Percentiles rank a stretch among this genome's conserved stretches.
Evolutionary conservation across 2,329 filamentous ascomycete genomes (phyloP).

Genomic region (Fonsecaea erecta): DNA sequence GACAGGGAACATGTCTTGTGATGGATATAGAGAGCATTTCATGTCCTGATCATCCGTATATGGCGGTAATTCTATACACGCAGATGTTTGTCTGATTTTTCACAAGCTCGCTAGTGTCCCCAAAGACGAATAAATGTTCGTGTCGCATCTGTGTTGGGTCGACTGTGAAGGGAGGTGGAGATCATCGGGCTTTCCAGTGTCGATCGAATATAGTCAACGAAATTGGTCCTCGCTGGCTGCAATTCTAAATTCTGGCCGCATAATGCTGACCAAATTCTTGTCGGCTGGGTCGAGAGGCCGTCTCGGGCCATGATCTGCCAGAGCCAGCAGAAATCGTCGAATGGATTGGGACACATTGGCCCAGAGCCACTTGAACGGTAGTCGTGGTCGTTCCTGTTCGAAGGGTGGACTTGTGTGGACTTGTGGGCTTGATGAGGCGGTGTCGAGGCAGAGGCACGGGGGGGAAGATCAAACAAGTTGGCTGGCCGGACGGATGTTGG

Average conservation of each 20-base stretch:
- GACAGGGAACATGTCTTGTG: too few species aligned
- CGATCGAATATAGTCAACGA: constrained; percentile 33
- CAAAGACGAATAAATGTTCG: too few species aligned
- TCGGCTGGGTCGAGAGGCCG: constrained; percentile 22
- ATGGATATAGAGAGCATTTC: too few species aligned
- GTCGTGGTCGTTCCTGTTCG: constrained; percentile 29
- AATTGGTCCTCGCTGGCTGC: constrained; percentile 32
- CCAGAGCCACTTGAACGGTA: constrained; percentile 28
- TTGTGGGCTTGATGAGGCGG: too few species aligned
- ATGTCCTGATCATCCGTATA: too few species aligned
- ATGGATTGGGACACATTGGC: constrained; percentile 31
- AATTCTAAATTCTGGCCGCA: constrained; percentile 34
- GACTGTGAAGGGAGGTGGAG: constrained; percentile 22
- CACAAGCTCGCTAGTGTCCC: too few species aligned
- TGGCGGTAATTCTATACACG: too few species aligned
- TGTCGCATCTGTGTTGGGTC: constrained; percentile 26
- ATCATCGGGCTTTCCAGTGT: constrained; percentile 30
- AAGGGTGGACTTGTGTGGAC: too few species aligned
- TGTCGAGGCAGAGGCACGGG: too few species aligned
- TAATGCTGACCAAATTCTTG: constrained; percentile 27
- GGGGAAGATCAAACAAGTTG: too few species aligned
- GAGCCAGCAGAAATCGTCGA: constrained; percentile 34
- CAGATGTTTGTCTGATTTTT: too few species aligned
- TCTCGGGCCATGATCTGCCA: constrained; percentile 32
- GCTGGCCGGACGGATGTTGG: too few species aligned